Evolutionary conservation across 2,329 filamentous ascomycete genomes (phyloP).

Genomic region (Apiospora hydei): DNA sequence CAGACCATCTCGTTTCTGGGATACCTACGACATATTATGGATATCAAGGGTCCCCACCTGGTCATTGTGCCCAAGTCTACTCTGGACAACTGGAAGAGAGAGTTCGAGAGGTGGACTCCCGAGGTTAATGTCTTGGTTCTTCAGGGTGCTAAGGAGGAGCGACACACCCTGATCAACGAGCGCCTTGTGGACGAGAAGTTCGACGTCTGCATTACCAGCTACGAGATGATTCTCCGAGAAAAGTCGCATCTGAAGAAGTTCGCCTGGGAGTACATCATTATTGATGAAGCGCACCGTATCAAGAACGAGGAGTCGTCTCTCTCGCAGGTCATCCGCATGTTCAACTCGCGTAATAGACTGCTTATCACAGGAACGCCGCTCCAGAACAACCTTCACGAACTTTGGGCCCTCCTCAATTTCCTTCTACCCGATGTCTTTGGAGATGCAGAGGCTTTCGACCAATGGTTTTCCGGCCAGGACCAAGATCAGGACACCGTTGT

Average conservation of each 20-base stretch:
- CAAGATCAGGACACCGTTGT: conserved; percentile 95
- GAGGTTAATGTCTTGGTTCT: conserved; percentile 94
- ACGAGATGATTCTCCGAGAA: conserved; percentile 97
- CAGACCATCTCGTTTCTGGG: conserved; percentile 98
- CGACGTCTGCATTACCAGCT: conserved; percentile 97
- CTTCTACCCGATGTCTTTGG: conserved; percentile 97
- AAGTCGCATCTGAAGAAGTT: conserved; percentile 96
- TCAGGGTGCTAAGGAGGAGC: conserved; percentile 94
- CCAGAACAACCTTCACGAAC: conserved; percentile 97
- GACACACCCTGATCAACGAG: conserved; percentile 85
- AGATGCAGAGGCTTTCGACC: conserved; percentile 94
- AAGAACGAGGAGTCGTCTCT: conserved; percentile 99
- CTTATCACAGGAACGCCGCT: conserved; percentile 96
- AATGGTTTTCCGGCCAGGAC: conserved; percentile 94
- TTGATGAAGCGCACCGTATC: conserved; percentile 97
- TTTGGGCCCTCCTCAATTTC: conserved; percentile 98
- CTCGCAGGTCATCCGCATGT: conserved; percentile 94
- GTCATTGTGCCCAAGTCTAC: conserved; percentile 96
- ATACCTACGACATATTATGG: conserved; percentile 89
- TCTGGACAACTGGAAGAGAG: conserved; percentile 96
- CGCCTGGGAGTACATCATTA: conserved; percentile 99
- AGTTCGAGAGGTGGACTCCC: conserved; percentile 93
- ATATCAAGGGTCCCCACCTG: conserved; percentile 88
- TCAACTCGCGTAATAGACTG: conserved; percentile 93
- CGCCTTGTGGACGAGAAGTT: conserved; percentile 94